Evolutionary conservation across 495 filamentous ascomycete genomes (phyloP).

Genomic region (Astrothelium subdiscretum): DNA sequence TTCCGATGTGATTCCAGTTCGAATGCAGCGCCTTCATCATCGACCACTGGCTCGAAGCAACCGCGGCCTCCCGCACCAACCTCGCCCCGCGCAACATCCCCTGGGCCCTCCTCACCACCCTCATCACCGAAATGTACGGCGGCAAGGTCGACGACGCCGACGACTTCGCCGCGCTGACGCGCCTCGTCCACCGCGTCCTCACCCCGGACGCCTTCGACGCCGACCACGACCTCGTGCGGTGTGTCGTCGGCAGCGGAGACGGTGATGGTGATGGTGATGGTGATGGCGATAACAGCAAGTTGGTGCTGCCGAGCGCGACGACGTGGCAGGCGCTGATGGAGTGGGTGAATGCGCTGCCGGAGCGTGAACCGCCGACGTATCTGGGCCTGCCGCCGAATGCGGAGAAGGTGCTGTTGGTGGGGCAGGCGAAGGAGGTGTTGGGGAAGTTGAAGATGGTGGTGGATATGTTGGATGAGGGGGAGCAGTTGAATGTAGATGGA

Average conservation of each 20-base stretch:
- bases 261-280: no score
- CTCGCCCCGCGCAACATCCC: conserved; percentile 86
- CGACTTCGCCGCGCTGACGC: conserved; percentile 64
- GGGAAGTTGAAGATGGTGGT: conserved; percentile 72
- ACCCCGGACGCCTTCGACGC: conserved; percentile 84
- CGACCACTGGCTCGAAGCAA: conserved; percentile 81
- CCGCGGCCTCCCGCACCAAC: conserved; percentile 76
- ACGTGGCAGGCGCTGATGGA: conserved; percentile 74
- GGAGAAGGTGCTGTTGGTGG: conserved; percentile 88
- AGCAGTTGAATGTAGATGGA: conserved; percentile 72
- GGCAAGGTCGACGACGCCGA: conserved; percentile 90
- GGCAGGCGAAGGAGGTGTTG: conserved; percentile 77
- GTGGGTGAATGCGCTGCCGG: conserved; percentile 86
- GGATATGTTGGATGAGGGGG: conserved; percentile 81
- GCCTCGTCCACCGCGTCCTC: conserved; percentile 63
- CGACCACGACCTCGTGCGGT: conserved; percentile 74
- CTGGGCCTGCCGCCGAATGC: conserved; percentile 93
- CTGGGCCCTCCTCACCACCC: conserved; percentile 91
- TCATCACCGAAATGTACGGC: conserved; percentile 89
- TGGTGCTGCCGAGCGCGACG: conserved; percentile 68
- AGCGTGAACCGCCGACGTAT: conserved; percentile 93
- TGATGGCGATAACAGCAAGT: conserved; percentile 46
- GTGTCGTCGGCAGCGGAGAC: conserved; percentile 34
- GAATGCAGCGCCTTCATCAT: conserved; percentile 95
- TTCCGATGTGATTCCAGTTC: conserved; percentile 51